Conservation (phyloP, 805 yeast species). For the Zygosaccharomyces siamensis region DNA sequence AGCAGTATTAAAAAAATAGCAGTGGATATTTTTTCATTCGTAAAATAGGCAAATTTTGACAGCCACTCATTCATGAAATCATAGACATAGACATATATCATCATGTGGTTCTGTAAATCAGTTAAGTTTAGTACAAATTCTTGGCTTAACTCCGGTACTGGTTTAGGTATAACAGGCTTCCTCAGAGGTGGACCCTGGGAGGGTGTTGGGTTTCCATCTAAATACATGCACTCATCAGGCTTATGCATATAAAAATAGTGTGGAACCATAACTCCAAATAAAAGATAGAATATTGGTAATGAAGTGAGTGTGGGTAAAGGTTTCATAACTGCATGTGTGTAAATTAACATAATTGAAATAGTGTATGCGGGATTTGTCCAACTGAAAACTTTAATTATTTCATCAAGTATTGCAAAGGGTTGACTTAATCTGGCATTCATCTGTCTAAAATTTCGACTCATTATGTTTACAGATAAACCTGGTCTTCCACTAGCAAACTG, state of each 20-base stretch:
- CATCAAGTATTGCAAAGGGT: constrained; percentile 60
- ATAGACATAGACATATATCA: constrained; percentile 56
- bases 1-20: constrained; percentile 43
- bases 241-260: constrained; percentile 57
- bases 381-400: constrained; percentile 46
- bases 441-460: constrained; percentile 63
- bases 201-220: constrained; percentile 41
- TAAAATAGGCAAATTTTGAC: constrained; percentile 56
- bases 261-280: constrained; percentile 60
- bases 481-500: constrained; percentile 62
- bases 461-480: constrained; percentile 58
- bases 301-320: constrained; percentile 51
- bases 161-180: constrained; percentile 52
- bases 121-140: constrained; percentile 76
- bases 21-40: constrained; percentile 55
- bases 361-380: constrained; percentile 67
- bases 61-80: constrained; percentile 50
- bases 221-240: constrained; percentile 44
- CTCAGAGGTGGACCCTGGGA: constrained; percentile 49
- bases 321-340: constrained; percentile 51
- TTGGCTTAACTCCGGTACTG: constrained; percentile 71
- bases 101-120: constrained; percentile 78
- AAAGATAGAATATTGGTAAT: constrained; percentile 50
- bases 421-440: constrained; percentile 57
- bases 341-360: constrained; percentile 47